Base-by-base conservation (phyloP, 345 rosid genomes). In the Syzygium grande region DNA sequence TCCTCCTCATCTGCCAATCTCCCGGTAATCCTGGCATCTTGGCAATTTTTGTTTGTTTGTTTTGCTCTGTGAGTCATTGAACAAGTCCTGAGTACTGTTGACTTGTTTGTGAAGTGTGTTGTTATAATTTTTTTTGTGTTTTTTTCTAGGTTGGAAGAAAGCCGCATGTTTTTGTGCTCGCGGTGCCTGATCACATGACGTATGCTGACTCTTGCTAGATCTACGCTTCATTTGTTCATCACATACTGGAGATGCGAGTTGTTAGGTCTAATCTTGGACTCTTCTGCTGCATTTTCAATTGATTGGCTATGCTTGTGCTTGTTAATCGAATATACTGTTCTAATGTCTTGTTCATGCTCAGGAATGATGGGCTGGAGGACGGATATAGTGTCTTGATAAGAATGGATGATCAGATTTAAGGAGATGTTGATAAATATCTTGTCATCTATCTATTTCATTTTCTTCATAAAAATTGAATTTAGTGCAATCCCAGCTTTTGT, bases 141-240 rank as follows among this genome's bases (percentile, higher is more conserved):
- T 41, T 41, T 41, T 41, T 41, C 43, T 41, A 41, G 43, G 43
- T 41, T 41, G 43, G 43, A 41, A 41, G 43, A 6, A 4, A 41
- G 43, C 43, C 43, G 43, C 43, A 41, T 41, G 43, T 41, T 41
- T 41, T 41, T 41, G 43, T 41, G 43, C 43, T 41, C 43, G 6
- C 43, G 6, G 6, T 41, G 43, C 43, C 43, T 41, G 43, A 41
- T 41, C 43, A 41, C 43, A 41, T 41, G 6, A 41, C 6, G 0
- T 96, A 96, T 78, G 98, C 99, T 9, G 99, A 95, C 90, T 98
- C 96, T 85, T 96, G 98, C 90, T 96, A 98, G 89, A 95, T 97
- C 91, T 96, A 98, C 85, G 98, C 95, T 89, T 96, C 98, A 19
- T 95, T 96, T 92, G 92, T 94, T 89, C 96, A 93, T 77, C 98